These are phyloP conservation scores for Paxillus involutus DNA, from an alignment of 768 basidiomycete genomes.

Conservation along the genomic window DNA sequence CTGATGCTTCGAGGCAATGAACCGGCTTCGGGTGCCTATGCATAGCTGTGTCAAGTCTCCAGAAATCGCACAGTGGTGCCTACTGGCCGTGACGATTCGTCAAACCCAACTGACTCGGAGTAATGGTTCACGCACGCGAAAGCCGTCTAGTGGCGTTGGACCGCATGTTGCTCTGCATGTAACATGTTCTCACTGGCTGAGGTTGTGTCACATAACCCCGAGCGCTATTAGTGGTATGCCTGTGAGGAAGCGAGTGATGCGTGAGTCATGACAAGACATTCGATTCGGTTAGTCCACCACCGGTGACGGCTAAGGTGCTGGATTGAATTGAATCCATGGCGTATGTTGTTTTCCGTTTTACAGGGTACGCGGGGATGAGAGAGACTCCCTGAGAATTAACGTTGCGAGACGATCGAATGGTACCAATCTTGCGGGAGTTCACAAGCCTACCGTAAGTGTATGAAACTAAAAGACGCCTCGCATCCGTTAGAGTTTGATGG, in stretches of 20 bases:
- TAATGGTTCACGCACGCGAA: constrained; percentile 26
- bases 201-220: not conserved
- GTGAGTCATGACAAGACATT: not conserved
- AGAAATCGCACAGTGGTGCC: not conserved
- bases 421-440: not conserved
- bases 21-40: constrained; percentile 2
- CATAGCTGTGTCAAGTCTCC: not conserved
- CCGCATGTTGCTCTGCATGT: constrained; percentile 14
- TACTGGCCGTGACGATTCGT: not conserved
- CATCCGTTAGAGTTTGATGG: constrained; percentile 29
- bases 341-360: not conserved
- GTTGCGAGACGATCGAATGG: constrained; percentile 11
- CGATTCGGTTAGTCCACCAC: not conserved
- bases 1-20: not conserved
- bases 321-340: constrained; percentile 1
- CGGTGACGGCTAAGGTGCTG: not conserved
- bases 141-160: constrained; percentile 29
- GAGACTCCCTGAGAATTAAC: constrained; percentile 17
- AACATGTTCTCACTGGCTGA: constrained; percentile 10
- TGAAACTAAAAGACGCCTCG: constrained; percentile 5
- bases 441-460: constrained; percentile 8
- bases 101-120: constrained; percentile 6
- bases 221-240: not conserved
- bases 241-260: not conserved
- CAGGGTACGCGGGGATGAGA: not conserved